Evolutionary conservation across 1,284 basidiomycete genomes (phyloP), one percentile per base, ranked within the genome.

Genomic region (Pterulicium gracile): DNA sequence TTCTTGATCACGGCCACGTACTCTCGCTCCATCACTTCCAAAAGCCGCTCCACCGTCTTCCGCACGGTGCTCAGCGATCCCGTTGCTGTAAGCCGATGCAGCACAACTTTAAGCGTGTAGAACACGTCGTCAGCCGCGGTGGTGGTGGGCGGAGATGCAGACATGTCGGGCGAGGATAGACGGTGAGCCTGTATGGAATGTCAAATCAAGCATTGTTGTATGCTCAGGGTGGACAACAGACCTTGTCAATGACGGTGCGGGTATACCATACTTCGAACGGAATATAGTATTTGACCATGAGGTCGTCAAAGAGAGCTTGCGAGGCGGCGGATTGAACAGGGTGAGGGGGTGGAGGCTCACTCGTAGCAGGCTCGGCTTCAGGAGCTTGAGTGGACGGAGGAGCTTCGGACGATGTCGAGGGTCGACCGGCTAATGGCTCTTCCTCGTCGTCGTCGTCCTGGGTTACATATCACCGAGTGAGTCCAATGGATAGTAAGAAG

Each of bases 191-290:
- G 35, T 47, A 52, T 27, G 24, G 24, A 34, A 43, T 36, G 43
- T 50, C 49, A 42, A 27, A 24, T 19, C 34, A 48, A 19, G 24
- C 32, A 18, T 35, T 24, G 19, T 51, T 18, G 27, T 23, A 41
- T 1, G 43, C 4, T n/a, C 40, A 15, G 39, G 47, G 14, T 24
- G 45, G 44, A 34, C 39, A 41, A 23, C 34, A 24, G 51, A 85
- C 92, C 72, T 94, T 94, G 58, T 95, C 88, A 42, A 96, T 80
- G 48, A 81, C 84, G 10, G 77, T 81, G n/a, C 88, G 79, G 14
- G 86, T 75, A 61, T 94, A 97, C 93, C 93, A 98, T 2, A 82
- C 66, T 61, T 98, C 95, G 49, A 98, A 69, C 1, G 94, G 92
- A 32, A 83, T 72, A 58, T 96, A 98, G 57, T 87, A 92, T 14